Evolutionary conservation across 2,329 filamentous ascomycete genomes (phyloP), one percentile per base, ranked within the genome.

Genomic region (Fusarium pininemorale): DNA sequence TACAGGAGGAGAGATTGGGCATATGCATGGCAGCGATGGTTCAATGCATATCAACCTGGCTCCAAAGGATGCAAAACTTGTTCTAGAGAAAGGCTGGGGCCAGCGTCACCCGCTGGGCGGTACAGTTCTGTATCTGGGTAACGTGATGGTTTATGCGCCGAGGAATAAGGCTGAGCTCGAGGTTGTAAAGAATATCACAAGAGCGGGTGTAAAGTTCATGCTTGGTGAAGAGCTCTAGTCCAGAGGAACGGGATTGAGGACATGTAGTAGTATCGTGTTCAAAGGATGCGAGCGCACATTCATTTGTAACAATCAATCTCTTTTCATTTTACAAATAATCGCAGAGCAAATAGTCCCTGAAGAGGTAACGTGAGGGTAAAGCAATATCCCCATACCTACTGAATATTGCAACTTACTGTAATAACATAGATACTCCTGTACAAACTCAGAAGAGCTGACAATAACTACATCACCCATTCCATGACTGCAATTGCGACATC

Each of bases 131-230:
- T 74, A 74, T n/a, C 6, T 72, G 26, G 72, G 72, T 14, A 45
- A 72, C 22, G 18, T 69, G 35, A 74, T 72, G 72, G 30, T 69
- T n/a, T 74, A 74, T 45, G 71, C 72, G n/a, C 72, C 72, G 5
- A 64, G 67, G 28, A 56, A 28, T 10, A 37, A 72, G n/a, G 51
- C 59, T 4, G 72, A 74, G 41, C 28, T 74, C n/a, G 58, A 64
- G 37, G n/a, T 60, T 39, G 59, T 61, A 0, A 48, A 74, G 48
- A 38, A 24, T 0, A 66, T 74, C 22, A 74, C 63, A 2, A 54
- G 44, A 28, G 72, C 71, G 13, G 58, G 63, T 38, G 39, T 45
- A 10, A 41, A 41, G 45, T 74, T 74, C 6, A 72, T 74, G 63
- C 39, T 74, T 26, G 59, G 63, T 28, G 55, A 72, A 24, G 55